Conservation (phyloP, 2,329 filamentous ascomycete genomes). For the Pseudocercospora fuligena region DNA sequence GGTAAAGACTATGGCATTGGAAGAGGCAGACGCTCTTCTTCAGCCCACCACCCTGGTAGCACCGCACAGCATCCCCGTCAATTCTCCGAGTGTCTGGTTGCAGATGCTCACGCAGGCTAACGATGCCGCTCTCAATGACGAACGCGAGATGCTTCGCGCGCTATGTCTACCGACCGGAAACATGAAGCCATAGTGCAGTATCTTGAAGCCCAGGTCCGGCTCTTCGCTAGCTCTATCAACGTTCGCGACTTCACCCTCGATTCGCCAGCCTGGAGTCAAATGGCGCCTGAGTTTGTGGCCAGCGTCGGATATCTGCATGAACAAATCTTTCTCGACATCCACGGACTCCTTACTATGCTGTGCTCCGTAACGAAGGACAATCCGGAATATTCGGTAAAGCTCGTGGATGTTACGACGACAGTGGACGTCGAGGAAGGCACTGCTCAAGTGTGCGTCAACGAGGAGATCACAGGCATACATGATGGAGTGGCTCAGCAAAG, state of each 20-base stretch:
- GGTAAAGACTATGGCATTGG: background rate
- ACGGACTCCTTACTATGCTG: slow-evolving; percentile 3
- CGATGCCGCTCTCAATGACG: background rate
- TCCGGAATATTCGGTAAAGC: slow-evolving; percentile 11
- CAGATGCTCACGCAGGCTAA: background rate
- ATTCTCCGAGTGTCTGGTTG: background rate
- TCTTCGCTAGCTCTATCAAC: slow-evolving; percentile 4
- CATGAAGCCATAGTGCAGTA: background rate
- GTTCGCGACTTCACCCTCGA: background rate
- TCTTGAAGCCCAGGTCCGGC: slow-evolving; percentile 1
- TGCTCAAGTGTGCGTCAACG: slow-evolving; percentile 6
- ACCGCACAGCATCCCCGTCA: background rate
- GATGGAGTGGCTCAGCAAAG: slow-evolving; percentile 8
- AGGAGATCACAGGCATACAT: slow-evolving; percentile 8
- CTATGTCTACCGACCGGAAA: background rate
- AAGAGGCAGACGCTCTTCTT: background rate
- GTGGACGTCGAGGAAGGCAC: background rate
- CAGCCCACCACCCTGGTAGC: background rate
- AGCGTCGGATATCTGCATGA: slow-evolving; percentile 1
- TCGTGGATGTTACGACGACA: slow-evolving; percentile 10
- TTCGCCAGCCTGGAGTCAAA: slow-evolving; percentile 6
- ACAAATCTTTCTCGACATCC: background rate
- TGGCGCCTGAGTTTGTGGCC: slow-evolving; percentile 1
- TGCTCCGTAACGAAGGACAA: slow-evolving; percentile 2
- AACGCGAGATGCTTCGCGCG: background rate